Evolutionary conservation across 371 early-diverging fungal genomes (phyloP).

Genomic region (Thermomucor indicae-seudaticae): DNA sequence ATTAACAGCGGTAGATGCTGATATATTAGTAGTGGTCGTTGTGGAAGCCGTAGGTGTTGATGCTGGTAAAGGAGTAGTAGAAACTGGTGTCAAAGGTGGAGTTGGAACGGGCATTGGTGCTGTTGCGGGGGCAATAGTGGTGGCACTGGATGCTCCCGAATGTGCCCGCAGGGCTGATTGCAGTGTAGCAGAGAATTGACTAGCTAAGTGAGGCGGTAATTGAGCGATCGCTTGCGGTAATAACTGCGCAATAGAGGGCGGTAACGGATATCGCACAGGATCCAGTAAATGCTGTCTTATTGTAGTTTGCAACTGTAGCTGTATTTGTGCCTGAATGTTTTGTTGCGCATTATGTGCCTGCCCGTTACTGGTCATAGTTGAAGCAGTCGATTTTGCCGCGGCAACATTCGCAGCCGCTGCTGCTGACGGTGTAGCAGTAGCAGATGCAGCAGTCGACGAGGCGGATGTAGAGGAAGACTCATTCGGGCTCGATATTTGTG

Average conservation of each 20-base stretch:
- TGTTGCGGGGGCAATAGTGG: neutral
- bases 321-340: constrained; percentile 21
- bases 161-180: constrained; percentile 27
- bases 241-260: constrained; percentile 36
- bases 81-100: no score
- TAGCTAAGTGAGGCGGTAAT: constrained; percentile 40
- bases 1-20: no score
- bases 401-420: neutral
- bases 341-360: constrained; percentile 16
- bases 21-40: no score
- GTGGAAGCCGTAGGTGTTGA: no score
- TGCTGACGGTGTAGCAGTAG: neutral
- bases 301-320: constrained; percentile 37
- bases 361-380: constrained; percentile 2
- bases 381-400: neutral
- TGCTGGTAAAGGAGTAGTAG: no score
- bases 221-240: constrained; percentile 46
- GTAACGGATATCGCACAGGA: constrained; percentile 38
- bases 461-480: neutral
- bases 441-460: neutral
- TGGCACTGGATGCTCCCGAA: neutral
- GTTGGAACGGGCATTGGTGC: no score
- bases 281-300: constrained; percentile 42
- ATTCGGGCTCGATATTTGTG: constrained; percentile 1
- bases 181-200: constrained; percentile 34